Evolutionary conservation across 768 basidiomycete species (phyloP), one percentile per base, ranked within the genome.

Genomic region (Plicaturopsis crispa): DNA sequence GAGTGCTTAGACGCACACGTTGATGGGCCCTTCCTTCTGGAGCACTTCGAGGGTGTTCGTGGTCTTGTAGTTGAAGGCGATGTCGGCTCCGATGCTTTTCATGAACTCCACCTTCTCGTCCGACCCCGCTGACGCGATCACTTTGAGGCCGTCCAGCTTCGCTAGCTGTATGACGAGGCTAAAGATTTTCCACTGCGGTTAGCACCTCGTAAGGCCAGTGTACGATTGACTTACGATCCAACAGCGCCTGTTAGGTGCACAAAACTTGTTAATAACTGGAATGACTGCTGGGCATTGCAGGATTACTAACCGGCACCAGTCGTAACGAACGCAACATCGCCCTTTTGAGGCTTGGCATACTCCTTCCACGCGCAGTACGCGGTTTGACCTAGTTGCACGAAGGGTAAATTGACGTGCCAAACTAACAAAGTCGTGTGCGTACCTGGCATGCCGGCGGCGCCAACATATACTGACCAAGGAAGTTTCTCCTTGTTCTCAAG

Each of bases 51-150:
- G 48, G 0, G 72, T 75, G 33, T 62, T 60, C 1, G 62, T 62
- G 0, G 69, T 83, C 66, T 87, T 82, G 60, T 82, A 85, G 54
- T 86, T 84, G 62, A 84, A 84, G 1, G 68, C 75, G 5, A 80
- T 69, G 46, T 87, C 82, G 0, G 75, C 73, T 1, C 81, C 84
- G n/a, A 82, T 46, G 3, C 67, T 65, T 35, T 67, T 68, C 56
- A 81, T 56, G 49, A 71, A 81, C 4, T 63, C 53, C 5, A 86
- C 79, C 55, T 88, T 86, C 36, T 81, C 78, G n/a, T 85, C 80
- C 0, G 74, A 72, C 2, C 85, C 81, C 0, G 80, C 78, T 1
- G 77, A 81, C 0, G 72, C 79, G 35, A 88, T 80, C 26, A 86
- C 84, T 47, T 78, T 80, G 17, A 69, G 50, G 3, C 72, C 72